phyloP scores from a whole-genome alignment of 2,329 filamentous ascomycete genomes.

The Hypoxylon sp. region DNA sequence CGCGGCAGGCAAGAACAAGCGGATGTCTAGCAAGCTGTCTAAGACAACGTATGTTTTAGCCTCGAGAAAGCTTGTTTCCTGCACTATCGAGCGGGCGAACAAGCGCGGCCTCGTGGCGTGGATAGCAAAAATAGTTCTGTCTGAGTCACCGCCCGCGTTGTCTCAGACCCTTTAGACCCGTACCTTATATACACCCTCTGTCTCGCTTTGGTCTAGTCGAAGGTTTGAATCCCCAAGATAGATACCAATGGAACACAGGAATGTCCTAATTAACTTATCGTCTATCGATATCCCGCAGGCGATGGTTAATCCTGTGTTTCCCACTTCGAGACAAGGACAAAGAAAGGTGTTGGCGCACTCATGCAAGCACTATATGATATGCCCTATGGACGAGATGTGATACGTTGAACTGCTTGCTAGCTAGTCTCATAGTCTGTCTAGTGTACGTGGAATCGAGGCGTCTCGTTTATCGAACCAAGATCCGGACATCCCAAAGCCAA shows the following conservation, averaged over 20 bases:
- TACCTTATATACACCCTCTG: too few species aligned
- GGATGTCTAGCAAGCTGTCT: conserved; percentile 6
- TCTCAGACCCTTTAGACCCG: conserved; percentile 3
- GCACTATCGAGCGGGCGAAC: background rate
- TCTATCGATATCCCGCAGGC: conserved; percentile 14
- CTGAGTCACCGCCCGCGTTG: too few species aligned
- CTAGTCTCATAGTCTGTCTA: too few species aligned
- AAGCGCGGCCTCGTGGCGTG: conserved; percentile 11
- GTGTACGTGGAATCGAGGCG: too few species aligned
- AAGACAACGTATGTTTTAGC: conserved; percentile 4
- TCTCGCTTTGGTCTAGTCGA: too few species aligned
- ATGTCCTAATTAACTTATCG: conserved; percentile 3
- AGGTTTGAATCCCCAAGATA: too few species aligned
- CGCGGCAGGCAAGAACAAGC: conserved; percentile 19
- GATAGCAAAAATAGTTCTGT: conserved; percentile 8
- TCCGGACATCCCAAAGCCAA: background rate
- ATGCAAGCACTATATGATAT: conserved; percentile 1
- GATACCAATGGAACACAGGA: conserved; percentile 1
- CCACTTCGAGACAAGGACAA: conserved; percentile 6
- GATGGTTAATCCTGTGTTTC: background rate
- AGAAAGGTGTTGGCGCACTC: conserved; percentile 1
- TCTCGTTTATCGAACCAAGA: conserved; percentile 3
- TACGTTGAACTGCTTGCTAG: background rate
- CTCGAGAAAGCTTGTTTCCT: conserved; percentile 16
- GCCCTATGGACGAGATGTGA: background rate